Percentiles rank a stretch among this genome's conserved stretches.
Evolutionary conservation across 2,329 filamentous ascomycete species (phyloP).

Genomic region (Phyllosticta citribraziliensis): DNA sequence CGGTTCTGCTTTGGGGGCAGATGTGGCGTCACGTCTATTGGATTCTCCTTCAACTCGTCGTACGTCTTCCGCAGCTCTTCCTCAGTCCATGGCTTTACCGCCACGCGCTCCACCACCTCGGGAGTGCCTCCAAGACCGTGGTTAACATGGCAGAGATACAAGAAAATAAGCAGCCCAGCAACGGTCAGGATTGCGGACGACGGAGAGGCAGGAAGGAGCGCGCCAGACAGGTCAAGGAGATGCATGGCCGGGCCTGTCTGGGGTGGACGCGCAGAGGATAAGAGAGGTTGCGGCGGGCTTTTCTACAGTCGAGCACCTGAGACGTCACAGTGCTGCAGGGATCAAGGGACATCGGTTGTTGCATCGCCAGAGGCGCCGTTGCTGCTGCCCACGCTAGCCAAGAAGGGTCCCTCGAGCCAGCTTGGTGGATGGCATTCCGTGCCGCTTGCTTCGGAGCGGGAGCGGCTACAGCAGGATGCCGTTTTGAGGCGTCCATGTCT

Average conservation of each 20-base stretch:
- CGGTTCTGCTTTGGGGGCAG: constrained; percentile 29
- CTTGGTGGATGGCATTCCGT: neutral
- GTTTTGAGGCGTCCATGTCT: neutral
- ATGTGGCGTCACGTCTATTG: constrained; percentile 24
- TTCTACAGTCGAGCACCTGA: neutral
- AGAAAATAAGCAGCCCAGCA: neutral
- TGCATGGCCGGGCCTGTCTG: neutral
- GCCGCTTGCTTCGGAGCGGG: neutral
- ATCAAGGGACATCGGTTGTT: neutral
- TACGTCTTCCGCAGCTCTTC: constrained; percentile 26
- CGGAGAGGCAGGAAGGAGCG: neutral
- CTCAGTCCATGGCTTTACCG: constrained; percentile 17
- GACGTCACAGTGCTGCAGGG: neutral
- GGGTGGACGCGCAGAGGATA: neutral
- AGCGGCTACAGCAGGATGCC: neutral
- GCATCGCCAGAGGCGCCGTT: neutral
- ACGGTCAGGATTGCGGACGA: neutral
- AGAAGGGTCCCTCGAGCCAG: neutral
- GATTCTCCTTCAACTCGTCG: constrained; percentile 18
- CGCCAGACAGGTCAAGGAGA: neutral
- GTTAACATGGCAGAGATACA: constrained; percentile 13
- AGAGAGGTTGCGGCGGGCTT: neutral
- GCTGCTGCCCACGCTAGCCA: neutral
- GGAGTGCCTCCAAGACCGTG: constrained; percentile 10
- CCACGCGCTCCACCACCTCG: constrained; percentile 9